Conservation (phyloP, 2,329 filamentous ascomycete genomes). For the Sporothrix luriei region DNA sequence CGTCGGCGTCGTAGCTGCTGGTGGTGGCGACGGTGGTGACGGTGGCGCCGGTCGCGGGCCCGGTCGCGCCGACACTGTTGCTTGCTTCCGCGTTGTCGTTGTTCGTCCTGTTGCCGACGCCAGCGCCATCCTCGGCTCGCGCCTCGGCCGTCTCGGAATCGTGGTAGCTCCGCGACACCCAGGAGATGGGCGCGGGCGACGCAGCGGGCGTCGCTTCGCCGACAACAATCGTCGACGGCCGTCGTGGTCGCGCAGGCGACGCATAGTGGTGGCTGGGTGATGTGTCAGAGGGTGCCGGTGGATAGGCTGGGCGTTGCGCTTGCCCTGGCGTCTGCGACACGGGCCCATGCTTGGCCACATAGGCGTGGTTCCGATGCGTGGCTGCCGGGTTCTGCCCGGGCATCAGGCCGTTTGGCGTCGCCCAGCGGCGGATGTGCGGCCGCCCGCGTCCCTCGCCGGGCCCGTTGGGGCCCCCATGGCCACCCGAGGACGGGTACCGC, state of each 20-base stretch:
- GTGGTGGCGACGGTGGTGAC: background rate
- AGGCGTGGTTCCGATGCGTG: background rate
- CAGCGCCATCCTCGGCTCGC: background rate
- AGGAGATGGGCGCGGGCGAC: background rate
- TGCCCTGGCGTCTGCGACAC: too few relatives aligned
- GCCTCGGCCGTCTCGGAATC: background rate
- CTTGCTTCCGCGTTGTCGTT: background rate
- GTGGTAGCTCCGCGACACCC: constrained; percentile 2
- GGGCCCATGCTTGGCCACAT: background rate
- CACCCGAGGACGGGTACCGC: background rate
- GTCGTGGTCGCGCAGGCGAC: background rate
- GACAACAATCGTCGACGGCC: background rate
- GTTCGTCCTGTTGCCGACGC: too few relatives aligned
- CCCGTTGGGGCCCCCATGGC: too few relatives aligned
- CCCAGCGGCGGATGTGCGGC: background rate
- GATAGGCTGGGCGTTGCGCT: too few relatives aligned
- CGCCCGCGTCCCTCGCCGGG: background rate
- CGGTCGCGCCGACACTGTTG: background rate
- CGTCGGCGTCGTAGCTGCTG: constrained; percentile 6
- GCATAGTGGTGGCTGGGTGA: too few relatives aligned
- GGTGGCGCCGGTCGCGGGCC: background rate
- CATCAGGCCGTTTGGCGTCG: constrained; percentile 9
- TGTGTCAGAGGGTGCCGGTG: too few relatives aligned
- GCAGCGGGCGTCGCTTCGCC: background rate
- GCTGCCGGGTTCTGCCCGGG: constrained; percentile 4